Percentiles rank a stretch among this genome's conserved stretches.
Evolutionary conservation across 1,284 basidiomycete species (phyloP).

Genomic region (Chondrostereum purpureum): DNA sequence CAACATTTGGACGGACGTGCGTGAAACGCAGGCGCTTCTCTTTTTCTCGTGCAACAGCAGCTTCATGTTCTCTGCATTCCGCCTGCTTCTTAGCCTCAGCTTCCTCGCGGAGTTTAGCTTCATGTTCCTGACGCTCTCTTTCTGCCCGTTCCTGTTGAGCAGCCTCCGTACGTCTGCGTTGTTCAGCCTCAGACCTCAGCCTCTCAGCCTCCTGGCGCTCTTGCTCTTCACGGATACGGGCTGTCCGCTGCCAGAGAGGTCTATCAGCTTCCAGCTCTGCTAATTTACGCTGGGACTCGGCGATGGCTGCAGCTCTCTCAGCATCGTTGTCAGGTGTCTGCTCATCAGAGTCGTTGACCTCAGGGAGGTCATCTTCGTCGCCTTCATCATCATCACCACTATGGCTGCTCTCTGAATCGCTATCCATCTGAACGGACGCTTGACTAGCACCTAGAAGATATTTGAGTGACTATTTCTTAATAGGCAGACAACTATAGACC

Average conservation of each 20-base stretch:
- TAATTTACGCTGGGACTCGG: slow-evolving; percentile 60
- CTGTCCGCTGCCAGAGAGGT: slow-evolving; percentile 53
- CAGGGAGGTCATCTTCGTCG: slow-evolving; percentile 15
- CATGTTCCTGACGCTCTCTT: slow-evolving; percentile 18
- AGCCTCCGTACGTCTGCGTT: slow-evolving; percentile 29
- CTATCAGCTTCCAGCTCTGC: slow-evolving; percentile 61
- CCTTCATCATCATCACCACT: slow-evolving; percentile 11
- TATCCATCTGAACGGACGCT: background rate
- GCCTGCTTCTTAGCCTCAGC: slow-evolving; percentile 22
- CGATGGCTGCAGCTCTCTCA: slow-evolving; percentile 40
- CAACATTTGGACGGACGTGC: slow-evolving; percentile 48
- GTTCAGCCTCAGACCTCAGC: slow-evolving; percentile 26
- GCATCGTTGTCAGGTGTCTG: slow-evolving; percentile 27
- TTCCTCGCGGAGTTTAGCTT: slow-evolving; percentile 21
- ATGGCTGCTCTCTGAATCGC: background rate
- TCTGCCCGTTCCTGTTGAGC: slow-evolving; percentile 24
- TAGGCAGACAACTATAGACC: background rate
- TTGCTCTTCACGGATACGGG: slow-evolving; percentile 35
- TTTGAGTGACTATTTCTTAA: too few species aligned
- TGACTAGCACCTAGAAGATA: background rate
- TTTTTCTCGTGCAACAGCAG: slow-evolving; percentile 27
- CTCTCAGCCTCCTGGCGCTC: slow-evolving; percentile 42
- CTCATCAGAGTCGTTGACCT: slow-evolving; percentile 13
- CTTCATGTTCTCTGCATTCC: slow-evolving; percentile 22
- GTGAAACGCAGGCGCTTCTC: slow-evolving; percentile 34